Conservation (phyloP, 768 basidiomycete genomes). For the Lentinula sp. region DNA sequence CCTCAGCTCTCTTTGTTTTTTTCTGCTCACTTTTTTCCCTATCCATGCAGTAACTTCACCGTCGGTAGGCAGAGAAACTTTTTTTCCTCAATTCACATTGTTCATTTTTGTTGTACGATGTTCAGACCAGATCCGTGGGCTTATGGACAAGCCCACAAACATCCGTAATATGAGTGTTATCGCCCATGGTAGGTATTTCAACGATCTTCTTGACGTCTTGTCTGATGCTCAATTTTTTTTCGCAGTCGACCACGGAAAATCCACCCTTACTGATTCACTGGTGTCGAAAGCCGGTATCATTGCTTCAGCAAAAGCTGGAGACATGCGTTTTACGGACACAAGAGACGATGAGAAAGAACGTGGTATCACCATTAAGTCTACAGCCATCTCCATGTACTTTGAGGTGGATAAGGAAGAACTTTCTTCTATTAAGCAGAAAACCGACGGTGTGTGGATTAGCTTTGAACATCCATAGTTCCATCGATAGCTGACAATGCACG, state of each 20-base stretch:
- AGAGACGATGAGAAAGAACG: conserved; percentile 98
- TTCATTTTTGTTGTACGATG: conserved; percentile 7
- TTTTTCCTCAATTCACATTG: neutral
- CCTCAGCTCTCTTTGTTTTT: conserved; percentile 2
- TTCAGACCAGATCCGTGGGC: conserved; percentile 77
- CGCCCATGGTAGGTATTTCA: conserved; percentile 67
- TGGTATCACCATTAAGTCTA: conserved; percentile 99
- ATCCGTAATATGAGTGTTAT: conserved; percentile 96
- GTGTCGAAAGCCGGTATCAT: conserved; percentile 99
- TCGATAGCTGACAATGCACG: neutral
- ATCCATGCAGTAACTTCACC: conserved; percentile 72
- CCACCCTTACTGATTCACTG: conserved; percentile 96
- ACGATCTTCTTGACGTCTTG: conserved; percentile 5
- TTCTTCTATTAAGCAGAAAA: conserved; percentile 86
- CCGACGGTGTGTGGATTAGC: conserved; percentile 53
- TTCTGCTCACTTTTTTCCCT: conserved; percentile 15
- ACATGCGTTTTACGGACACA: conserved; percentile 96
- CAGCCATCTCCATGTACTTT: conserved; percentile 99
- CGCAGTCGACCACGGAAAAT: conserved; percentile 99
- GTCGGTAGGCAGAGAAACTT: conserved; percentile 50
- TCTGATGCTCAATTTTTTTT: conserved; percentile 9
- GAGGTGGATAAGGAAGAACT: conserved; percentile 90
- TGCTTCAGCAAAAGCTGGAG: conserved; percentile 89
- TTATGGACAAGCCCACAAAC: conserved; percentile 89
- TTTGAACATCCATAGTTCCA: neutral